Evolutionary conservation across 2,329 filamentous ascomycete genomes (phyloP).

Genomic region (Fusarium bulbicola): DNA sequence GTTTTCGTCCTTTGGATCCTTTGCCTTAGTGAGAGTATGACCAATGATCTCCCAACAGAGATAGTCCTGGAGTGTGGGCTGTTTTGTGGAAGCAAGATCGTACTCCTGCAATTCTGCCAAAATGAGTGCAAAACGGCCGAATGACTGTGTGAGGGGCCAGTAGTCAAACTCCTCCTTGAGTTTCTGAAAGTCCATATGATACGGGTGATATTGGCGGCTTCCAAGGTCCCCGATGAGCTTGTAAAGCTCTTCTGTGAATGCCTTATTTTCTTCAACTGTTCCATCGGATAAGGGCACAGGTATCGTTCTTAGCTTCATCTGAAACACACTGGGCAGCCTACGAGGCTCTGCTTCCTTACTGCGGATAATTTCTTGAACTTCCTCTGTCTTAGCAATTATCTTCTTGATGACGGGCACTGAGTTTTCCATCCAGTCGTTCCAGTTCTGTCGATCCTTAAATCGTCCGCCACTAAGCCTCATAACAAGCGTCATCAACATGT

Average conservation of each 20-base stretch:
- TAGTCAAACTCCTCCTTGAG: constrained; percentile 20
- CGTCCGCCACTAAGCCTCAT: neutral
- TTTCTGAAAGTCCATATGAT: constrained; percentile 35
- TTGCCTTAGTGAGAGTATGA: neutral
- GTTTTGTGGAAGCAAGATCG: neutral
- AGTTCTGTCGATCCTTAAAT: constrained; percentile 5
- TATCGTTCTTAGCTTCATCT: constrained; percentile 19
- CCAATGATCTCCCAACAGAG: constrained; percentile 31
- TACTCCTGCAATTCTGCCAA: neutral
- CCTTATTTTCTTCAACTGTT: neutral
- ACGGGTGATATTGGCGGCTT: constrained; percentile 19
- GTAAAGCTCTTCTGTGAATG: constrained; percentile 20
- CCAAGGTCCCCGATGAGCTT: constrained; percentile 20
- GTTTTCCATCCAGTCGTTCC: constrained; percentile 32
- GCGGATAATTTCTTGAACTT: neutral
- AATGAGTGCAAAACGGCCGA: constrained; percentile 20
- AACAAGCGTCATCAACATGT: neutral
- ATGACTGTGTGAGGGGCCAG: neutral
- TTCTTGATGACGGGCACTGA: constrained; percentile 32
- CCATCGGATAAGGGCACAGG: constrained; percentile 14
- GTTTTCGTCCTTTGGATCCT: neutral
- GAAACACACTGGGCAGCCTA: constrained; percentile 25
- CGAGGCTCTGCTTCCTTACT: neutral
- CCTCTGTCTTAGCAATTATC: constrained; percentile 27
- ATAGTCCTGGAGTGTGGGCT: constrained; percentile 25